Evolutionary conservation across 371 early-diverging fungal genomes (phyloP), one percentile per base, ranked within the genome.

Genomic region (Conidiobolus incongruus): DNA sequence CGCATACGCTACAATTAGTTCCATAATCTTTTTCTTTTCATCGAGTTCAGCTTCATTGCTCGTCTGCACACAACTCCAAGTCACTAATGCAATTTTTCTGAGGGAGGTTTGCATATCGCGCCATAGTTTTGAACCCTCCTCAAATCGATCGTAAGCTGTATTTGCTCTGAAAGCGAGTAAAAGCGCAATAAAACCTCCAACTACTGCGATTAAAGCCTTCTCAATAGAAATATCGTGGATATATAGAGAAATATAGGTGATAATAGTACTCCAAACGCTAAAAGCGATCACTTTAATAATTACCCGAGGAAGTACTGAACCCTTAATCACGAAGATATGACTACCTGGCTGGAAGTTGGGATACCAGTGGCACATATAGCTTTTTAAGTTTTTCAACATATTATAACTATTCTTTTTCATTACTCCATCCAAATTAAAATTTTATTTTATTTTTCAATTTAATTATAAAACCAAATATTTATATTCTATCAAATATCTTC

Each of bases 41-140:
- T 55, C 40, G 24, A 60, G 21, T 2, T 63, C 61, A 38, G 53
- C 58, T 6, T 49, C 48, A 36, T 51, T 52, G 2, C 55, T 51
- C 42, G 58, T 63, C 40, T 51, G 53, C 7, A 61, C 51, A 35
- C 55, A 51, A 23, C 65, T 58, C 56, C 68, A 67, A 35, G 68
- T 51, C 34, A 50, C 44, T 29, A 71, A 65, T 30, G 68, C 55
- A 30, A 60, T 31, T 48, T 59, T 58, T 26, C 66, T 61, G 23
- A 68, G 58, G 17, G 51, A 41, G 4, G 62, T 57, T 30, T 56
- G 62, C 56, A 72, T 61, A 17, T 58, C 55, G 29, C 64, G 62
- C 82, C 82, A 83, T 21, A 68, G 48, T 45, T 68, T 64, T 39
- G 79, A 62, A 12, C 77, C 84, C 50, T 81, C 84, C 77, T 76